These are phyloP conservation scores for Crithidia sp. DNA, from an alignment of 208 protist species.

Conservation along the genomic window DNA sequence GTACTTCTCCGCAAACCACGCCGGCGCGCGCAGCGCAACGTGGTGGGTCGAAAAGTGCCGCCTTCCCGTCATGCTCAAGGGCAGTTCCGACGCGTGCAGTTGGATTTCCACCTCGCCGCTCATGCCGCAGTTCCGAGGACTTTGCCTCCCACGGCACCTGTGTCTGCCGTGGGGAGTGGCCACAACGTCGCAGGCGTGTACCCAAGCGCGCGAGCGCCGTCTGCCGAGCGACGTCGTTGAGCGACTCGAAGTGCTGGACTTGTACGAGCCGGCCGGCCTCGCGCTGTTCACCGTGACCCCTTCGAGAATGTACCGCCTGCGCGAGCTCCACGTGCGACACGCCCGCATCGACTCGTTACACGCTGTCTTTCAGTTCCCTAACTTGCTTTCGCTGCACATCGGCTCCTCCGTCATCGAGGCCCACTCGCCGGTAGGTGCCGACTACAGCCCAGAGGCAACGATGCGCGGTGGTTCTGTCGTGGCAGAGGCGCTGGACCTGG, in stretches of 20 bases:
- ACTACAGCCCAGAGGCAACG: neutral
- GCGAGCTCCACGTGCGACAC: slow-evolving; percentile 3
- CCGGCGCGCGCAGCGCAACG: neutral
- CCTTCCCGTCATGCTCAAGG: slow-evolving; percentile 4
- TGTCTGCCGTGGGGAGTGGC: neutral
- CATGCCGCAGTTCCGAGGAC: neutral
- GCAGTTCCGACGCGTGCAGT: neutral
- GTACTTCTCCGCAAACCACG: neutral
- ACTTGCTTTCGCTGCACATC: neutral
- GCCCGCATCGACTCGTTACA: neutral
- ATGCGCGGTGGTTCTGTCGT: neutral
- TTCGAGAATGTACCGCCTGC: neutral
- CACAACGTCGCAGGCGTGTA: neutral
- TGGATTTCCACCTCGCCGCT: neutral
- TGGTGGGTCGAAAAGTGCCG: slow-evolving; percentile 7
- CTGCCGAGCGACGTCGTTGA: neutral
- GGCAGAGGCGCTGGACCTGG: neutral
- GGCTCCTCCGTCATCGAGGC: neutral
- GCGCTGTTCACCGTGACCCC: neutral
- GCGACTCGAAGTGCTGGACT: neutral
- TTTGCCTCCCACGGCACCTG: neutral
- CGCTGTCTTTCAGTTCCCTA: neutral
- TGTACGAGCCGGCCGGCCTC: slow-evolving; percentile 2
- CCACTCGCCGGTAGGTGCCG: neutral
- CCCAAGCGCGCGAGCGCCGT: neutral